Evolutionary conservation across 176 grass and related monocot genomes (phyloP).

Genomic region (Cenchrus purpureus): DNA sequence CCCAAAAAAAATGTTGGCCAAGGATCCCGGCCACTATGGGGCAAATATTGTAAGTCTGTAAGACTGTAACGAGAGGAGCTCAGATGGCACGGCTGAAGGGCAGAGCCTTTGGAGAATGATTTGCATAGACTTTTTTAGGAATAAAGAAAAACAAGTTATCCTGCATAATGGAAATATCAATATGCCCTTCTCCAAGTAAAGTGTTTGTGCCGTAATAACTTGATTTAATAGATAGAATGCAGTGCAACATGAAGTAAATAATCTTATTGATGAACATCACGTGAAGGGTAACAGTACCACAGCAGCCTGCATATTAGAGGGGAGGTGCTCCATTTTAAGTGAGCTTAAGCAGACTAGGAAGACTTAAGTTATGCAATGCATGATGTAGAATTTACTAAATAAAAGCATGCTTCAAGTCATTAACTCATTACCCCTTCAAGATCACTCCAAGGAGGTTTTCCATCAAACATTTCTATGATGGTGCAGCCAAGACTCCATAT

Average conservation of each 20-base stretch:
- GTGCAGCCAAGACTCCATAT: slow-evolving; percentile 99
- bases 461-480: slow-evolving; percentile 93
- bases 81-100: neutral
- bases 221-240: slow-evolving; percentile 6
- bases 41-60: neutral
- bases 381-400: slow-evolving; percentile 33
- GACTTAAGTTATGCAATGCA: slow-evolving; percentile 32
- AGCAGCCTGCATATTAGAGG: neutral
- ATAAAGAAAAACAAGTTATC: neutral
- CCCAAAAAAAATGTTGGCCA: slow-evolving; percentile 20
- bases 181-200: neutral
- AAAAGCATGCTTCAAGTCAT: slow-evolving; percentile 42
- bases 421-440: slow-evolving; percentile 94
- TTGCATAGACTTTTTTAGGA: neutral
- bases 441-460: slow-evolving; percentile 94
- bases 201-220: neutral
- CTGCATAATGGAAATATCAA: neutral
- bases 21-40: neutral
- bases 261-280: neutral
- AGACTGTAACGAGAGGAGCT: neutral
- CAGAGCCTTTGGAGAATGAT: neutral
- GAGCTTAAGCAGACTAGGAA: slow-evolving; percentile 29
- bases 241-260: neutral
- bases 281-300: neutral
- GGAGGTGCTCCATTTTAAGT: slow-evolving; percentile 14